Base-by-base conservation (phyloP, 2,329 filamentous ascomycete genomes). In the Pseudofabraea citricarpa region DNA sequence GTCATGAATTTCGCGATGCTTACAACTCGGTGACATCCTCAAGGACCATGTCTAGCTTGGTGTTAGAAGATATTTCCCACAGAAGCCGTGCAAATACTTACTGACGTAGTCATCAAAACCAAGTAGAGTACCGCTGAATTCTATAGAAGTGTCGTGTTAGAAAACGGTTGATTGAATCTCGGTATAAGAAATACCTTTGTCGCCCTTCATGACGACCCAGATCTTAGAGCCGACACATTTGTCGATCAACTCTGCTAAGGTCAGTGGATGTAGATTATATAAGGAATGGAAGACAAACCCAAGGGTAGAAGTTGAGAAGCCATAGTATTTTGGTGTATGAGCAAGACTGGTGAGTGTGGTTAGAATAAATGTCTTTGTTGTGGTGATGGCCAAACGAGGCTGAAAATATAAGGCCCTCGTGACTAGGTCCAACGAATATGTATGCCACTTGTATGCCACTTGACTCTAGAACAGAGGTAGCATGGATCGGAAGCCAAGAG, bases 81-180 rank as follows among this genome's bases (percentile, higher is more conserved):
- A 5, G 15, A 19, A 13, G 18, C 18, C 6, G n/a, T 6, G 19
- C 26, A 5, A 27, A 29, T 59, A 95, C 91, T 73, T 77, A 96
- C 90, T 98, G 77, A 98, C 93, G 72, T 97, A 98, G 77, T 98
- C 93, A 64, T 98, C 93, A 60, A 98, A 98, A 3, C 93, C 93
- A 43, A 95, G 79, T 20, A 98, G 76, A 6, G 89, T 96, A 43
- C 93, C 93, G 56, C 87, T 88, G 71, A 98, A 98, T 68, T 98
- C 93, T 97, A 63, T 35, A 23, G 33, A 22, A 13, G n/a, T n/a
- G n/a, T n/a, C n/a, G n/a, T n/a, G n/a, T n/a, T n/a, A n/a, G n/a
- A n/a, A n/a, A n/a, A n/a, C n/a, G n/a, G n/a, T n/a, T n/a, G n/a
- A n/a, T n/a, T n/a, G n/a, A n/a, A n/a, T n/a, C n/a, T n/a, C n/a